Conservation (phyloP, 495 filamentous ascomycete species). For the Hyaloscypha variabilis region DNA sequence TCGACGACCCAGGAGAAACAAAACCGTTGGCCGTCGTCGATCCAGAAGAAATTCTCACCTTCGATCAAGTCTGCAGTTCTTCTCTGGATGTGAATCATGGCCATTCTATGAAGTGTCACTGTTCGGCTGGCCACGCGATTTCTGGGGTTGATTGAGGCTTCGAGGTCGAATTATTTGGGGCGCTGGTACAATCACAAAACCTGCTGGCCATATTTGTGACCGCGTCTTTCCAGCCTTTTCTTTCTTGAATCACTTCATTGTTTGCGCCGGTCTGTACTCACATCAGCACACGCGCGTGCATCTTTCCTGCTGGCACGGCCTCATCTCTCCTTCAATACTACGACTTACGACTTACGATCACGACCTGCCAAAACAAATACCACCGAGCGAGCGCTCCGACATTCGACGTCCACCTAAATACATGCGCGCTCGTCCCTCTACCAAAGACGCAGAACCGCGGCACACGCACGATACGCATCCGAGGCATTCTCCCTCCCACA, state of each 20-base stretch:
- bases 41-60: background rate
- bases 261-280: background rate
- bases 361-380: background rate
- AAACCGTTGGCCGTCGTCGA: constrained; percentile 13
- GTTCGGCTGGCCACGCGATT: background rate
- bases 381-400: background rate
- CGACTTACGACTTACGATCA: constrained; percentile 1
- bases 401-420: background rate
- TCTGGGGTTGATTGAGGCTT: background rate
- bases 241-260: background rate
- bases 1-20: background rate
- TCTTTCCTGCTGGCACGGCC: background rate
- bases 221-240: constrained; percentile 5
- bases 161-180: background rate
- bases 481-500: background rate
- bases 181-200: background rate
- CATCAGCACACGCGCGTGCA: background rate
- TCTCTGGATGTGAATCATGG: background rate
- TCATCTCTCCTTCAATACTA: background rate
- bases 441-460: background rate
- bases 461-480: background rate
- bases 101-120: background rate
- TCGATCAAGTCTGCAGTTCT: background rate
- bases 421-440: background rate
- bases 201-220: constrained; percentile 4